Conservation (phyloP, 352 stramenopile genomes). For the Pythium aquatile region DNA sequence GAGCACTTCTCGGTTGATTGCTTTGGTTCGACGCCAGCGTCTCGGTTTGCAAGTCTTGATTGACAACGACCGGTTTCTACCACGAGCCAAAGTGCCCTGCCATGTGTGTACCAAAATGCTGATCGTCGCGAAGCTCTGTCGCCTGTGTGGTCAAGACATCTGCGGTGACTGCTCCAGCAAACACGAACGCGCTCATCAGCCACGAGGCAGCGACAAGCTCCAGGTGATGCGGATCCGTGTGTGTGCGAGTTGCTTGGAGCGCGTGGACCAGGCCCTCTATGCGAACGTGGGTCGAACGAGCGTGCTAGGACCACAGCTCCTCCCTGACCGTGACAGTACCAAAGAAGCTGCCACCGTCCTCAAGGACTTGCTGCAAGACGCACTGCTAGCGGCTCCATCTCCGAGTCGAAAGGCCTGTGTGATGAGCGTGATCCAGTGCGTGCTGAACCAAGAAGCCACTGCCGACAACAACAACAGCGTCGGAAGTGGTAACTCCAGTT, state of each 20-base stretch:
- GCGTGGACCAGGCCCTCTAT: slow-evolving; percentile 56
- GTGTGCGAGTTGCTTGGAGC: slow-evolving; percentile 54
- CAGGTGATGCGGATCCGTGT: slow-evolving; percentile 37
- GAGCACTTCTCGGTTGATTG: slow-evolving; percentile 25
- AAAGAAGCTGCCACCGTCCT: slow-evolving; percentile 21
- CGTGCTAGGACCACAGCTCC: slow-evolving; percentile 24
- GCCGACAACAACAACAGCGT: not conserved
- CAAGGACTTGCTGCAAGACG: slow-evolving; percentile 17
- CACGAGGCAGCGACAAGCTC: not conserved
- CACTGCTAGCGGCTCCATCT: slow-evolving; percentile 29
- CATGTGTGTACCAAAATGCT: slow-evolving; percentile 60
- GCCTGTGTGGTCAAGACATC: slow-evolving; percentile 60
- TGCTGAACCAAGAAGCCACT: slow-evolving; percentile 35
- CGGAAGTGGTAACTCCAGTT: not conserved
- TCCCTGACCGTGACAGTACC: slow-evolving; percentile 32
- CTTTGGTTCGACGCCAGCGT: slow-evolving; percentile 49
- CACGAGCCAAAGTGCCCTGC: slow-evolving; percentile 48
- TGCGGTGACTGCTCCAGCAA: slow-evolving; percentile 45
- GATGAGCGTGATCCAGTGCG: slow-evolving; percentile 45
- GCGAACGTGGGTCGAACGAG: slow-evolving; percentile 33
- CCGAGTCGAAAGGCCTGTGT: slow-evolving; percentile 35
- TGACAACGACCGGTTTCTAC: slow-evolving; percentile 34
- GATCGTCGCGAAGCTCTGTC: slow-evolving; percentile 43
- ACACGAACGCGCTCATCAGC: slow-evolving; percentile 22
- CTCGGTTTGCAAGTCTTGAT: slow-evolving; percentile 55